Percentiles rank a stretch among this genome's conserved stretches.
Conservation (phyloP, 257 asterid species). For the Lithospermum erythrorhizon region DNA sequence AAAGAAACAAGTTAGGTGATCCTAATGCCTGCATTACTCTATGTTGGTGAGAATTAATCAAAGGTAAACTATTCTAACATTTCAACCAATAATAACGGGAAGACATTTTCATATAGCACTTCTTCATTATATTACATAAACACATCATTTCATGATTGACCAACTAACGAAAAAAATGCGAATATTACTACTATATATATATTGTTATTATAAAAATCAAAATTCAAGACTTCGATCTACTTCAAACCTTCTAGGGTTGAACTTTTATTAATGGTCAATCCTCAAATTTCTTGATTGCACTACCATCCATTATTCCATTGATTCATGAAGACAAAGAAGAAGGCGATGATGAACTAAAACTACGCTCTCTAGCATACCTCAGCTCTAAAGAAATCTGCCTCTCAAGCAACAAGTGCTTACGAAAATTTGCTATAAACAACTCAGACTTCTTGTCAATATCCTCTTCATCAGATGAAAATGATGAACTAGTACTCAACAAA, state of each 20-base stretch:
- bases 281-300: not conserved
- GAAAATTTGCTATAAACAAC: slow-evolving; percentile 63
- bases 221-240: not conserved
- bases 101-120: too few relatives aligned
- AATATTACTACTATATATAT: too few relatives aligned
- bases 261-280: not conserved
- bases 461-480: slow-evolving; percentile 42
- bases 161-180: not conserved
- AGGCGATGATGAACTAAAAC: slow-evolving; percentile 34
- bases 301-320: not conserved
- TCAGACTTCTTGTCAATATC: slow-evolving; percentile 88
- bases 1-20: too few relatives aligned
- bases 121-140: too few relatives aligned
- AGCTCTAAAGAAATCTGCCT: slow-evolving; percentile 76
- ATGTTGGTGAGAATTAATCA: too few relatives aligned
- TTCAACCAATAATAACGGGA: too few relatives aligned
- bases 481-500: not conserved
- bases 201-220: too few relatives aligned
- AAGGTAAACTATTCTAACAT: not conserved
- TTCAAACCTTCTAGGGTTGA: not conserved
- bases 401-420: slow-evolving; percentile 54
- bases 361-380: slow-evolving; percentile 44
- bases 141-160: not conserved
- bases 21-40: too few relatives aligned
- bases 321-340: slow-evolving; percentile 25